phyloP scores from a whole-genome alignment of 805 yeast species.

The Danielia reshetovae region DNA sequence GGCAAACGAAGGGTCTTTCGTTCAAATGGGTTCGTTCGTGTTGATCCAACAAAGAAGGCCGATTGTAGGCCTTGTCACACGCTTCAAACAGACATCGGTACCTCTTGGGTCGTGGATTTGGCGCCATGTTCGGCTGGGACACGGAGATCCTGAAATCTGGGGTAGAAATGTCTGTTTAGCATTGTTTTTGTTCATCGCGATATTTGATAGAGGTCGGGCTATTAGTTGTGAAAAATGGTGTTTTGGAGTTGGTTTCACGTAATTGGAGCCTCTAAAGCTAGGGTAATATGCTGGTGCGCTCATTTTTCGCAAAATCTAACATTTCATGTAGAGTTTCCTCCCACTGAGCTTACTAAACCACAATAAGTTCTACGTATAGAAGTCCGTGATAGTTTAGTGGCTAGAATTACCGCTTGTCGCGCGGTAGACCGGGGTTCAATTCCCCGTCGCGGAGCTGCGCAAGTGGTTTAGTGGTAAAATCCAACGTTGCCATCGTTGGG shows the following conservation, averaged over 20 bases:
- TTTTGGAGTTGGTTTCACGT: too few species aligned
- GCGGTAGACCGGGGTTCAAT: constrained; percentile 21
- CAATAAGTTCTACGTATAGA: background rate
- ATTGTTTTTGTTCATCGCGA: background rate
- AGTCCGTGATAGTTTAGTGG: constrained; percentile 20
- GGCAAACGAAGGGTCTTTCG: constrained; percentile 73
- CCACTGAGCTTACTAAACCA: too few species aligned
- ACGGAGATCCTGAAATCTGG: background rate
- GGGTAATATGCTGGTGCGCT: too few species aligned
- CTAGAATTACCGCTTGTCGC: constrained; percentile 21
- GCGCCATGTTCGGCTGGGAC: constrained; percentile 4
- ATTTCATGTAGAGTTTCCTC: too few species aligned
- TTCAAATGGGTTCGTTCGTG: constrained; percentile 76
- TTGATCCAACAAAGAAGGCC: constrained; percentile 81
- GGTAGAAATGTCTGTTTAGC: background rate
- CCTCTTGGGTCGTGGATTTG: constrained; percentile 45
- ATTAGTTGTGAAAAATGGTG: background rate
- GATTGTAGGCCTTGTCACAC: constrained; percentile 72
- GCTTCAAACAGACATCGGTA: constrained; percentile 61
- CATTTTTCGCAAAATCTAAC: too few species aligned
- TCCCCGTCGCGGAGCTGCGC: constrained; percentile 20
- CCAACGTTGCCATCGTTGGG: constrained; percentile 14
- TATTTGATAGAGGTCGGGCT: background rate
- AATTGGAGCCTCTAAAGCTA: background rate
- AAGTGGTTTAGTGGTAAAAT: constrained; percentile 13